Evolutionary conservation across 2,329 filamentous ascomycete genomes (phyloP), one percentile per base, ranked within the genome.

Genomic region (Penicillium paneum): DNA sequence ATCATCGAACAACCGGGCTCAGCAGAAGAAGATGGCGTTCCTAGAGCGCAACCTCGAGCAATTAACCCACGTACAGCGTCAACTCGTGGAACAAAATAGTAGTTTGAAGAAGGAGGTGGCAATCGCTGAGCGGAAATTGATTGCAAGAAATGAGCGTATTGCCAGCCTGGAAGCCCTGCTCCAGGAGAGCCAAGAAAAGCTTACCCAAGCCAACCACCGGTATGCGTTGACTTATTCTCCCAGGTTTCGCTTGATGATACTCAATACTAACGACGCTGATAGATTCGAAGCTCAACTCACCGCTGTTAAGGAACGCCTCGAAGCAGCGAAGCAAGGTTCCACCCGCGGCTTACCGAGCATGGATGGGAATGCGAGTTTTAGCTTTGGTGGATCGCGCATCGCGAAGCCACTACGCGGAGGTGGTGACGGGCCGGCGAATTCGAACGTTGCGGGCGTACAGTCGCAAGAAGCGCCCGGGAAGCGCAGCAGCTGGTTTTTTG

Each of bases 21-120:
- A 99, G 79, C 94, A 99, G 77, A 99, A 99, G 88, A 99, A 99
- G 84, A 97, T 99, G 90, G 95, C 94, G 15, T 99, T 99, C 83
- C 79, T 99, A 47, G 94, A 99, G 79, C 88, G 94, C 70, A 99
- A 99, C 72, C 85, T 99, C 38, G 94, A 99, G 78, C 94, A 99
- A 76, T 82, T 99, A 51, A 99, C 94, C 3, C 91, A 96, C 70
- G 94, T 99, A 50, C 94, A 99, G 76, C 86, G 94, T 52, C 94
- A 99, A 77, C 86, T 99, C 12, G 94, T 99, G 31, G 94, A 99
- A 79, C 94, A 99, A 76, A 99, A 99, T 77, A 90, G 90, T 64
- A 89, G 88, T 59, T 81, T 99, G 68, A 99, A 99, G 86, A 97
- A 99, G 81, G 94, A 99, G 77, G 94, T 99, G 52, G 94, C 94